A percentile compares a stretch with the other conserved stretches of the same genome.
Evolutionary conservation across 2,329 filamentous ascomycete species (phyloP).

Genomic region (Penicillium brasilianum): DNA sequence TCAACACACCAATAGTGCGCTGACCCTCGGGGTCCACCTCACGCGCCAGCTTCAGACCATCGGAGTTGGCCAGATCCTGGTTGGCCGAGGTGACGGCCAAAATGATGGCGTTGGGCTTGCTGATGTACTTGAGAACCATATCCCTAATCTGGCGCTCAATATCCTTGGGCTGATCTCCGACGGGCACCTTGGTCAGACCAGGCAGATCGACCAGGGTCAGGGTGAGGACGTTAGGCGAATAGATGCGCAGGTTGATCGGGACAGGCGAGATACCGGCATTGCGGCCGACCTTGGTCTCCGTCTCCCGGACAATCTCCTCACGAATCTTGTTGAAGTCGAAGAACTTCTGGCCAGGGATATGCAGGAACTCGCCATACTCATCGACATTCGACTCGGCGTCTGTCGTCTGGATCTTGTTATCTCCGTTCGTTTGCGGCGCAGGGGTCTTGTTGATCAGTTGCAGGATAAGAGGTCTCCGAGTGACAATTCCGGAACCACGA

Average conservation of each 20-base stretch:
- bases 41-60: conserved; percentile 92
- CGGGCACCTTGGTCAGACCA: conserved; percentile 93
- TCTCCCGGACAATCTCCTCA: conserved; percentile 96
- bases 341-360: conserved; percentile 97
- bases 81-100: conserved; percentile 96
- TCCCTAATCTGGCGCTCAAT: conserved; percentile 96
- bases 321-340: conserved; percentile 98
- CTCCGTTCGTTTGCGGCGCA: conserved; percentile 70
- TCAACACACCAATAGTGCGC: conserved; percentile 96
- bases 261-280: conserved; percentile 96
- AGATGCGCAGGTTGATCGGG: conserved; percentile 97
- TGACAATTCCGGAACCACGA: conserved; percentile 96
- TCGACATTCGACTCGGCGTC: conserved; percentile 90
- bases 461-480: conserved; percentile 90
- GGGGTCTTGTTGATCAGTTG: conserved; percentile 93
- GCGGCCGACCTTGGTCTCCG: conserved; percentile 91
- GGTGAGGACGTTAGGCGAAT: conserved; percentile 97
- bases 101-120: conserved; percentile 97
- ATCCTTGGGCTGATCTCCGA: conserved; percentile 94
- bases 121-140: conserved; percentile 98
- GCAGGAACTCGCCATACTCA: conserved; percentile 98
- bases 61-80: conserved; percentile 97
- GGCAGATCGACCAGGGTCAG: conserved; percentile 95
- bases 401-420: conserved; percentile 66
- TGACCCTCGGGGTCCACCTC: conserved; percentile 98